Evolutionary conservation across 495 filamentous ascomycete species (phyloP).

Genomic region (Chaetomidium leptoderma): DNA sequence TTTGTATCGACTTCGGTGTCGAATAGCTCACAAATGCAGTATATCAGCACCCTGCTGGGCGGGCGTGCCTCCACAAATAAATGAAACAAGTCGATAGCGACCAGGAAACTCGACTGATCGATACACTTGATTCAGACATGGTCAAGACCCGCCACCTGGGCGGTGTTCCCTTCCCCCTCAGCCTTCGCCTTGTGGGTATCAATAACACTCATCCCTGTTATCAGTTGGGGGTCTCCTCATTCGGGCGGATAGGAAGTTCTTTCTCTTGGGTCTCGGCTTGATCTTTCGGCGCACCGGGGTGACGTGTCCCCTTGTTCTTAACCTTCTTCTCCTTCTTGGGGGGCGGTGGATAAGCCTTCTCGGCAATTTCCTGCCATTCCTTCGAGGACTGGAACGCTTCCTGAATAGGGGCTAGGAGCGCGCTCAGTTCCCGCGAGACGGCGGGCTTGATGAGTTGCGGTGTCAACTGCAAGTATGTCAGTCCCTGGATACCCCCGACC

Average conservation of each 20-base stretch:
- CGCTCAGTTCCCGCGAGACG: constrained; percentile 62
- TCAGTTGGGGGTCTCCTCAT: constrained; percentile 14
- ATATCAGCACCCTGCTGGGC: no score
- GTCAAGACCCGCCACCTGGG: neutral
- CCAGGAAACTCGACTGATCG: no score
- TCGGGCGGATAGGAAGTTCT: constrained; percentile 15
- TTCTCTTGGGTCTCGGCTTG: constrained; percentile 3
- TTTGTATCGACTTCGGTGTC: no score
- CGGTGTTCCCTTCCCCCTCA: neutral
- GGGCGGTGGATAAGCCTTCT: constrained; percentile 51
- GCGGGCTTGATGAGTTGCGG: constrained; percentile 82
- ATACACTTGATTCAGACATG: no score
- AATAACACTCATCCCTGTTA: neutral
- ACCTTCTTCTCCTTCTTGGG: constrained; percentile 28
- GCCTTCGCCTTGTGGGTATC: neutral
- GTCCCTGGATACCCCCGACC: neutral
- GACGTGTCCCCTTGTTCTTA: constrained; percentile 64
- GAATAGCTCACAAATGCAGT: no score
- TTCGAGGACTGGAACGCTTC: constrained; percentile 59
- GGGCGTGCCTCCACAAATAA: no score
- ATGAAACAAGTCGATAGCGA: no score
- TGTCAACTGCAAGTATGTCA: constrained; percentile 55
- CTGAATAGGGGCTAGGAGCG: constrained; percentile 71
- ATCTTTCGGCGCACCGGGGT: constrained; percentile 33
- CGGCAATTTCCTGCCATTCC: constrained; percentile 79